These are phyloP conservation scores for Gnomoniopsis smithogilvyi DNA, from an alignment of 2,329 filamentous ascomycete species.

Conservation along the genomic window DNA sequence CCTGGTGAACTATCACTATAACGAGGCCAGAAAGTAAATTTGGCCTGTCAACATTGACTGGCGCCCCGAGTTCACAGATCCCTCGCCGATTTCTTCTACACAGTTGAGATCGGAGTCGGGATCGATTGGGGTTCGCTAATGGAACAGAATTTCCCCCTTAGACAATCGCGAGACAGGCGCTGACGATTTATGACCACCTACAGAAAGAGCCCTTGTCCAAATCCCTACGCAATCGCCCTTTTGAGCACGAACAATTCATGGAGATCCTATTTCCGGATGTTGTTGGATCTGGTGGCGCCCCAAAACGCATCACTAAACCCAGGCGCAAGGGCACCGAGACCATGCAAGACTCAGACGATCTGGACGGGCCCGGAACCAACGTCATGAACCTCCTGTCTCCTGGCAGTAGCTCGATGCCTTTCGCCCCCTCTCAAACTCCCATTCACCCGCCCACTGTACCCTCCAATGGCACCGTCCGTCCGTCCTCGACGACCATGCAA, in stretches of 20 bases:
- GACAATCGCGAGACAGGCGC: conserved; percentile 13
- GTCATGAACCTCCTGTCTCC: conserved; percentile 41
- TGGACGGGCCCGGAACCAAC: conserved; percentile 44
- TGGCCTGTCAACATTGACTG: not conserved
- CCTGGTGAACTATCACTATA: not conserved
- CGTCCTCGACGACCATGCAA: conserved; percentile 34
- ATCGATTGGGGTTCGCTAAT: conserved; percentile 10
- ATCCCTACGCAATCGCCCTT: conserved; percentile 53
- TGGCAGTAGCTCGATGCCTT: conserved; percentile 26
- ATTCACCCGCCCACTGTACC: conserved; percentile 21
- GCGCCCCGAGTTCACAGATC: not conserved
- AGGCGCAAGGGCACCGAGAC: conserved; percentile 47
- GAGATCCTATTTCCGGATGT: conserved; percentile 60
- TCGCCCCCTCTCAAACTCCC: conserved; percentile 18
- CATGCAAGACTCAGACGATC: conserved; percentile 39
- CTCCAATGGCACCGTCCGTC: conserved; percentile 21
- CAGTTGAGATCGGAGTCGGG: not conserved
- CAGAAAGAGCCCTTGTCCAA: conserved; percentile 58
- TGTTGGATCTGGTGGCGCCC: conserved; percentile 56
- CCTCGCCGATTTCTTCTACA: not conserved
- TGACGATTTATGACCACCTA: conserved; percentile 15
- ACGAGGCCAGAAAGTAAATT: not conserved
- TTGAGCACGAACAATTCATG: conserved; percentile 60
- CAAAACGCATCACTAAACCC: conserved; percentile 56
- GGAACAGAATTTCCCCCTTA: not conserved